A percentile compares a stretch with the other conserved stretches of the same genome.
These are phyloP conservation scores for Fusarium avenaceum DNA, from an alignment of 2,329 filamentous ascomycete genomes.

Conservation along the genomic window DNA sequence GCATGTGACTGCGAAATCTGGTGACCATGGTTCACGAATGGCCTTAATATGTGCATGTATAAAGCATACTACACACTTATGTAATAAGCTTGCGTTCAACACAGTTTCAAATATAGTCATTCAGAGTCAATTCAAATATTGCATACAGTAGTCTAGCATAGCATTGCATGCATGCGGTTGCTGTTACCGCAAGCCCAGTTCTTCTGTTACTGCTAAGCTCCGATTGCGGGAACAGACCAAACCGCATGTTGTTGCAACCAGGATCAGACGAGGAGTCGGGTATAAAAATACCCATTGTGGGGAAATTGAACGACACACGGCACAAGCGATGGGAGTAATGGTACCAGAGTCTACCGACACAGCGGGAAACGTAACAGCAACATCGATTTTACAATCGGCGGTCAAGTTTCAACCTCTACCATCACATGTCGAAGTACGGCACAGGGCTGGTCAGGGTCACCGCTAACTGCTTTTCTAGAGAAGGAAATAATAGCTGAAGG, in stretches of 20 bases:
- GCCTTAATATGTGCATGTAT: neutral
- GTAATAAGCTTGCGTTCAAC: neutral
- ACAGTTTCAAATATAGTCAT: neutral
- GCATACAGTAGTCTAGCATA: neutral
- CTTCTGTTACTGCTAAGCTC: constrained; percentile 16
- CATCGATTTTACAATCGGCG: constrained; percentile 10
- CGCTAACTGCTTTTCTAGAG: neutral
- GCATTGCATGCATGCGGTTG: constrained; percentile 9
- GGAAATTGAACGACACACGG: constrained; percentile 16
- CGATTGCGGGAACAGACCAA: constrained; percentile 38
- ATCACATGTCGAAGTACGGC: constrained; percentile 7
- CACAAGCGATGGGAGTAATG: neutral
- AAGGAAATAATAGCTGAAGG: neutral
- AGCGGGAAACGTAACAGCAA: neutral
- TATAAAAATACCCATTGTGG: constrained; percentile 30
- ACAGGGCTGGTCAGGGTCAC: neutral
- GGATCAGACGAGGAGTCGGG: constrained; percentile 37
- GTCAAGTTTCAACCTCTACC: constrained; percentile 11
- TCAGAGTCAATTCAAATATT: constrained; percentile 1
- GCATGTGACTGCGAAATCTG: constrained; percentile 43
- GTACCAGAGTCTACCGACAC: constrained; percentile 4
- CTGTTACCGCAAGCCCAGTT: neutral
- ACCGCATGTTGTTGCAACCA: constrained; percentile 30
- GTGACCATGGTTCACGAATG: constrained; percentile 16
- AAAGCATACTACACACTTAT: neutral